Base-by-base conservation (phyloP, 371 early-diverging fungal genomes). In the Mycotypha africana region DNA sequence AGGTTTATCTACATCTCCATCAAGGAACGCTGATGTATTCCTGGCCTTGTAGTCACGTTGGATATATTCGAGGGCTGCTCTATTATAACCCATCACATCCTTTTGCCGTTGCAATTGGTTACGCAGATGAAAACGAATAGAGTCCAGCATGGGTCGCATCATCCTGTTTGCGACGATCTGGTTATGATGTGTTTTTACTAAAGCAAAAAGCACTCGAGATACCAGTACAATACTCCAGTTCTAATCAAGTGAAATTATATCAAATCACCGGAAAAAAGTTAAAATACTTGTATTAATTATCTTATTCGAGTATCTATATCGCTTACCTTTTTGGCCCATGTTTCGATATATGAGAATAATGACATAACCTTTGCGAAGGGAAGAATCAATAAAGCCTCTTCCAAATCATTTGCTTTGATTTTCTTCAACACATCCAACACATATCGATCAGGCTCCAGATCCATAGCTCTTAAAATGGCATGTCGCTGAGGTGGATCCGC, bases 381-480 rank as follows among this genome's bases (percentile, higher is more conserved):
- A 47, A 97, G 65, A 20, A 91, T 84, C 64, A 94, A 64, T 49
- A 97, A 62, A 0, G 94, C 90, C 48, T 91, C 91, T 23, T 94
- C 94, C 33, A 97, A 56, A 30, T 95, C 93, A 35, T 83, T 78
- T 4, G 90, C 76, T 31, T 86, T 82, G 35, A 95, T 78, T 41
- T 81, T 76, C 62, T 89, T 78, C 12, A 92, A 47, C 14, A 78
- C 76, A 50, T 76, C 65, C 44, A 93, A 76, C 19, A 97, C 90
- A 61, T 91, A 91, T 41, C 79, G 77, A 51, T 92, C 92, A 22
- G 91, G 81, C 2, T 79, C 65, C 41, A 84, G 42, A 52, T 85
- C 81, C 61, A 84, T 74, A 8, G 85, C 87, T 7, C 81, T 49
- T 31, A 95, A 58, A 25, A 89, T 69, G 31, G 89, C 79, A 50